Evolutionary conservation across 352 stramenopile species (phyloP).

Genomic region (Phytophthora boehmeriae): DNA sequence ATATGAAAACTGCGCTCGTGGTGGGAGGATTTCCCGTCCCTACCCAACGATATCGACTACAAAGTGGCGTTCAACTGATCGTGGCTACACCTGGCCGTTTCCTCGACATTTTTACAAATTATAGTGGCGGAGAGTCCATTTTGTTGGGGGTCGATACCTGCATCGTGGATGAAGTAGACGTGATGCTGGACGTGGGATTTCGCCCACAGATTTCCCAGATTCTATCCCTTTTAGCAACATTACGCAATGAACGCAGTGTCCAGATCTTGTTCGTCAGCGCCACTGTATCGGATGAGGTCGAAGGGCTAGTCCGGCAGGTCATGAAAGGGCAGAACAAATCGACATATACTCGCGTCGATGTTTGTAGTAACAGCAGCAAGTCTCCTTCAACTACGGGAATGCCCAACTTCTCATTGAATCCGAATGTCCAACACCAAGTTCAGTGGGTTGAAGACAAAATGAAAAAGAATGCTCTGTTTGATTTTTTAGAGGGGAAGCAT

Average conservation of each 20-base stretch:
- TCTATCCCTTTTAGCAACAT: conserved; percentile 32
- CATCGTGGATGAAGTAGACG: conserved; percentile 79
- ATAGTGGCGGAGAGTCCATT: conserved; percentile 25
- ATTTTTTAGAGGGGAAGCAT: conserved; percentile 34
- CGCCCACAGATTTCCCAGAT: conserved; percentile 54
- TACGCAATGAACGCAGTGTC: conserved; percentile 4
- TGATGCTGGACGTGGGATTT: conserved; percentile 75
- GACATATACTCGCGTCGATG: conserved; percentile 40
- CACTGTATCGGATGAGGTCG: conserved; percentile 51
- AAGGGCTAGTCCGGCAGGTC: conserved; percentile 44
- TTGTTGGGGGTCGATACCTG: conserved; percentile 33
- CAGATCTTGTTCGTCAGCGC: conserved; percentile 72
- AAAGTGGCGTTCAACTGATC: conserved; percentile 62
- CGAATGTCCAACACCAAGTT: conserved; percentile 41
- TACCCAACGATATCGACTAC: conserved; percentile 66
- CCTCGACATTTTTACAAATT: conserved; percentile 58
- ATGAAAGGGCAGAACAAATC: conserved; percentile 18
- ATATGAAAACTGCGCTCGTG: conserved; percentile 74
- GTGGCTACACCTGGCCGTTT: conserved; percentile 71
- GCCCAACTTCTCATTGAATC: conserved; percentile 30
- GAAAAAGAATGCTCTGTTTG: conserved; percentile 69
- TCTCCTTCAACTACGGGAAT: background rate
- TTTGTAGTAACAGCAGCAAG: conserved; percentile 20
- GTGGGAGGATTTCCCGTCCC: conserved; percentile 71
- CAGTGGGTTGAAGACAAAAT: conserved; percentile 58